Evolutionary conservation across 2,329 filamentous ascomycete genomes (phyloP), one percentile per base, ranked within the genome.

Genomic region (Periconia digitata): DNA sequence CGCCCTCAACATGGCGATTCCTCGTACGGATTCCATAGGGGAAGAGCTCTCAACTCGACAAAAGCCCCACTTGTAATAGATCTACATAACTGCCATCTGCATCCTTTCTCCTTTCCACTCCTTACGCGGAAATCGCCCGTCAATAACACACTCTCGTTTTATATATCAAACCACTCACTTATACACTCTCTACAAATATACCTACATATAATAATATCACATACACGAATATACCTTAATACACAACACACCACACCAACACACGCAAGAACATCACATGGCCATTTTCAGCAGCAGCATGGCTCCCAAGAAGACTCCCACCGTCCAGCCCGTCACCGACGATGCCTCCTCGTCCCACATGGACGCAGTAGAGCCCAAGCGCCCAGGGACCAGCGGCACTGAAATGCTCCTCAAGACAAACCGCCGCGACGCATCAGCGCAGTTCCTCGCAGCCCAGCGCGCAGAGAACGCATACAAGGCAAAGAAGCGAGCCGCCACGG

Each of bases 391-490:
- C 27, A 44, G 41, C 42, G 54, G 51, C 23, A 56, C 54, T n/a
- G 54, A 56, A 29, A 16, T 52, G 17, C 46, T 54, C 39, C 51
- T 56, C 37, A 49, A 41, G 1, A 50, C 46, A 24, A 54, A 56
- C 42, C 48, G 54, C 8, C 51, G 54, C 27, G 52, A 51, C 3
- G 54, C 54, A 3, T 50, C 46, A 1, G 49, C 46, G 21, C 46
- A 50, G 32, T 56, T 50, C 44, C 40, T 42, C 20, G 51, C 51
- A 2, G 54, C 54, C 7, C 54, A 56, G 24, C 51, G 54, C 29
- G 54, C 54, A 6, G 54, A 56, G 38, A 46, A 36, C 6, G 43
- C 54, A 3, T 56, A 56, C 46, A 56, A 56, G 40, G 54, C 54
- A 1, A 54, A 54, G 23, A 56, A 56, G 29, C 43, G 54, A 12